A percentile compares a stretch with the other conserved stretches of the same genome.
Conservation (phyloP, 345 rosid genomes). For the Combretum micranthum region DNA sequence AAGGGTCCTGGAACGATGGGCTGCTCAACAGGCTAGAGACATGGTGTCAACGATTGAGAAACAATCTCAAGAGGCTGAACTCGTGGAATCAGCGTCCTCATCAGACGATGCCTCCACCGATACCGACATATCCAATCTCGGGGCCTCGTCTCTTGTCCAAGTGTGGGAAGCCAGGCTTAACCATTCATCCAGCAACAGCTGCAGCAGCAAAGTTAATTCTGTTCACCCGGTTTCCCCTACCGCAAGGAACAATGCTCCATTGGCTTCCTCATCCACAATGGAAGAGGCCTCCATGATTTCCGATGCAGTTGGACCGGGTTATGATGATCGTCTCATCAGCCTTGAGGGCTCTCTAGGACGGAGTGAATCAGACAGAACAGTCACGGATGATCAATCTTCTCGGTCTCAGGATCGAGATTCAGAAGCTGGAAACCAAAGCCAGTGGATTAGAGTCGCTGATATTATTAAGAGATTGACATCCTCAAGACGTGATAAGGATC, state of each 20-base stretch:
- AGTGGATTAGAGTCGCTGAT: slow-evolving; percentile 56
- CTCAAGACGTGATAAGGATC: slow-evolving; percentile 15
- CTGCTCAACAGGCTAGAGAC: slow-evolving; percentile 33
- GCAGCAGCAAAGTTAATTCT: slow-evolving; percentile 22
- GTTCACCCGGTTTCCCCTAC: slow-evolving; percentile 1
- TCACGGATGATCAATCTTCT: too few species aligned
- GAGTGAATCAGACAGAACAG: too few species aligned
- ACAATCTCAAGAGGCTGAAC: neutral
- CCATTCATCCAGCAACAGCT: slow-evolving; percentile 20
- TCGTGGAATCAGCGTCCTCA: neutral
- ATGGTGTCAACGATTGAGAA: slow-evolving; percentile 26
- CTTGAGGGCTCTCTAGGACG: too few species aligned
- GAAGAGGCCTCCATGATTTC: slow-evolving; percentile 13
- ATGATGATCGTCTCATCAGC: too few species aligned
- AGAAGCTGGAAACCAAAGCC: slow-evolving; percentile 31
- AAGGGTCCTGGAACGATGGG: slow-evolving; percentile 33
- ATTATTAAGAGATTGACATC: slow-evolving; percentile 46
- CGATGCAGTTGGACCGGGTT: slow-evolving; percentile 10
- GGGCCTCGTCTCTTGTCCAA: slow-evolving; percentile 85
- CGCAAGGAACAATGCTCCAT: neutral
- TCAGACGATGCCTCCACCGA: slow-evolving; percentile 12
- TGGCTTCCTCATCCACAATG: neutral
- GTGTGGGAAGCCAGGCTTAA: slow-evolving; percentile 86
- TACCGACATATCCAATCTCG: slow-evolving; percentile 15
- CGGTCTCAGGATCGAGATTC: neutral